A percentile compares a stretch with the other conserved stretches of the same genome.
phyloP scores from a whole-genome alignment of 257 asterid species.

The Thymus quinquecostatus region DNA sequence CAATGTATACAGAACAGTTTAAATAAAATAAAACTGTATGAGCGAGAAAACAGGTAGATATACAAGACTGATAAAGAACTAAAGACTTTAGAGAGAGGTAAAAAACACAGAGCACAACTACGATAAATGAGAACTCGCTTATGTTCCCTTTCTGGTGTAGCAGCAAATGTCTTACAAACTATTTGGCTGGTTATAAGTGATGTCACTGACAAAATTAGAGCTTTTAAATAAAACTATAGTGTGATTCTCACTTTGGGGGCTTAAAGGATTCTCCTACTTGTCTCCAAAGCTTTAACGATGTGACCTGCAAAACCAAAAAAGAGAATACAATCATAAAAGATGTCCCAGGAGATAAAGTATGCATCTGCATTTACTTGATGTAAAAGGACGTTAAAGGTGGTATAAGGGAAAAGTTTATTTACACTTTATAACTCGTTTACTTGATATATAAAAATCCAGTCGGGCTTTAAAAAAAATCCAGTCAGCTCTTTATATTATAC shows the following conservation, averaged over 20 bases:
- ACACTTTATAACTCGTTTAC: too few species aligned
- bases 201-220: constrained; percentile 20
- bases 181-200: constrained; percentile 16
- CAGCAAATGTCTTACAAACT: constrained; percentile 23
- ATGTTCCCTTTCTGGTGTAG: constrained; percentile 21
- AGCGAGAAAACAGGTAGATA: background rate
- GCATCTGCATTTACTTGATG: background rate
- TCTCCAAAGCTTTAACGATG: constrained; percentile 92
- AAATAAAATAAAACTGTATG: background rate
- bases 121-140: background rate
- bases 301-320: constrained; percentile 58
- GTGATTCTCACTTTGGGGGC: constrained; percentile 78
- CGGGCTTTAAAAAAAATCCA: background rate
- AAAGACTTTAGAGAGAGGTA: background rate
- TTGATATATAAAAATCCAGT: too few species aligned
- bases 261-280: constrained; percentile 94
- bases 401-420: too few species aligned
- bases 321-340: constrained; percentile 25
- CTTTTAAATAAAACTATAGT: constrained; percentile 17
- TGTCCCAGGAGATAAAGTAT: background rate
- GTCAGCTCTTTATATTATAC: background rate
- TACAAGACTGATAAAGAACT: constrained; percentile 3
- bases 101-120: constrained; percentile 11
- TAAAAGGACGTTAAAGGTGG: too few species aligned
- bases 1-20: background rate